These are phyloP conservation scores for Fragilariopsis cylindrus DNA, from an alignment of 108 stramenopile species.

Conservation along the genomic window DNA sequence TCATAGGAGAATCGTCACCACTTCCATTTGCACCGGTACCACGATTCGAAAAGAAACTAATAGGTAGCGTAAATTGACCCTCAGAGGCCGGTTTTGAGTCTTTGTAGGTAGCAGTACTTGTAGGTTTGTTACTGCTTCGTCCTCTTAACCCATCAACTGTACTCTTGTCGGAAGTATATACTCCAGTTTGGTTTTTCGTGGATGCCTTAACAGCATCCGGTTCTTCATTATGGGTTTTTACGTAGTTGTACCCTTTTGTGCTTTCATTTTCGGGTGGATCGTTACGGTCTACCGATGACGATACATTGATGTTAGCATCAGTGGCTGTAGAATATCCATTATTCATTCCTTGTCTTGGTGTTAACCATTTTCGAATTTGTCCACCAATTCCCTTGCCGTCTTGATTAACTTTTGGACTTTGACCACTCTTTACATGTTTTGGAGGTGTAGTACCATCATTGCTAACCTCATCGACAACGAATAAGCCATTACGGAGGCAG, in stretches of 20 bases:
- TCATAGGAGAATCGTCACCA: slow-evolving; percentile 24
- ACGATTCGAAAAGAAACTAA: slow-evolving; percentile 33
- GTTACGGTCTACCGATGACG: not conserved
- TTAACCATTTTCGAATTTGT: slow-evolving; percentile 32
- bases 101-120: not conserved
- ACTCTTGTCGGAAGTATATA: slow-evolving; percentile 15
- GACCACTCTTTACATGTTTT: not conserved
- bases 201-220: slow-evolving; percentile 31
- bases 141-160: not conserved
- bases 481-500: slow-evolving; percentile 3
- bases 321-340: not conserved
- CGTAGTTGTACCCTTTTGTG: slow-evolving; percentile 11
- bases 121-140: slow-evolving; percentile 6
- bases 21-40: slow-evolving; percentile 1
- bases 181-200: slow-evolving; percentile 19
- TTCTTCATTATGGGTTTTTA: slow-evolving; percentile 5
- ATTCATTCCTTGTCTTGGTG: slow-evolving; percentile 19
- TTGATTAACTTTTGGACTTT: slow-evolving; percentile 1
- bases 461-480: slow-evolving; percentile 8
- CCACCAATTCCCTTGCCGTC: not conserved
- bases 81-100: not conserved
- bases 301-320: slow-evolving; percentile 3
- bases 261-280: slow-evolving; percentile 32
- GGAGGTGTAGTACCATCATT: slow-evolving; percentile 6
- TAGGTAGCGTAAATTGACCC: slow-evolving; percentile 22